Evolutionary conservation across 2,329 filamentous ascomycete species (phyloP).

Genomic region (Arthrinium puccinioides): DNA sequence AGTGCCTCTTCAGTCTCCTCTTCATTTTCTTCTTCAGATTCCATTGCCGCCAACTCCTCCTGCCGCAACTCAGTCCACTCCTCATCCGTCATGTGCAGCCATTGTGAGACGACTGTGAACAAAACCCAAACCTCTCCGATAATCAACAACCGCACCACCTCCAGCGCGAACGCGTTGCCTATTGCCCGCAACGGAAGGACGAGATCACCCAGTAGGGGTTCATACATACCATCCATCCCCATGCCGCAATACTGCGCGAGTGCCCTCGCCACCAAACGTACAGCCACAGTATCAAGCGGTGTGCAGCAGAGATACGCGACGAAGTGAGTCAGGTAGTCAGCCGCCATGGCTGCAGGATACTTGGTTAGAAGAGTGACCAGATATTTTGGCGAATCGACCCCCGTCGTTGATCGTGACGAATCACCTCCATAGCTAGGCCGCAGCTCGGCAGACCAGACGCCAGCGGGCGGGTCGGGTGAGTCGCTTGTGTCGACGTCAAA

Average conservation of each 20-base stretch:
- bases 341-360: conserved; percentile 39
- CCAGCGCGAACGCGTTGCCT: conserved; percentile 36
- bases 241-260: conserved; percentile 26
- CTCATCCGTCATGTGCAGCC: conserved; percentile 33
- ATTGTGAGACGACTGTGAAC: conserved; percentile 29
- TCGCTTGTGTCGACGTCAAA: conserved; percentile 55
- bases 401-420: conserved; percentile 18
- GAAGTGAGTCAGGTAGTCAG: conserved; percentile 38
- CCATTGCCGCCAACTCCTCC: conserved; percentile 7
- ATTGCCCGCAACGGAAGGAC: conserved; percentile 25
- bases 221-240: no score
- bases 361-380: conserved; percentile 42
- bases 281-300: conserved; percentile 38
- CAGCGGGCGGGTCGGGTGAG: conserved; percentile 40
- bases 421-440: conserved; percentile 37
- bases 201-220: no score
- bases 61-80: conserved; percentile 32
- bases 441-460: conserved; percentile 52
- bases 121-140: conserved; percentile 38
- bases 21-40: no score
- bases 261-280: conserved; percentile 36
- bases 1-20: no score
- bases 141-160: conserved; percentile 37
- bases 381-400: conserved; percentile 29
- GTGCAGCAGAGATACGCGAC: conserved; percentile 33